Conservation (phyloP, 345 rosid species). For the Xanthoceras sorbifolium region DNA sequence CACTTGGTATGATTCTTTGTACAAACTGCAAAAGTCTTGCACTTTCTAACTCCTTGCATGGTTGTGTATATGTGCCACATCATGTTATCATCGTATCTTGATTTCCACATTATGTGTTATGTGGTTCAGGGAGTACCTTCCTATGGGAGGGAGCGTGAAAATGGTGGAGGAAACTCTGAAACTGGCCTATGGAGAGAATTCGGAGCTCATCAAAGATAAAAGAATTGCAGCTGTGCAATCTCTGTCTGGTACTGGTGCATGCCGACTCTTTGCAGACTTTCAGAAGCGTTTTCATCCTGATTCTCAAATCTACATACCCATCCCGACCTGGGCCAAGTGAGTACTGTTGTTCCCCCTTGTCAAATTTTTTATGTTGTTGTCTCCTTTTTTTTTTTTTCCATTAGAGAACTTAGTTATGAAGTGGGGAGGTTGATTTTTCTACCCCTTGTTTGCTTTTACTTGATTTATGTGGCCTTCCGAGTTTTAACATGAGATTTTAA, state of each 20-base stretch:
- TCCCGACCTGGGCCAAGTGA: conserved; percentile 97
- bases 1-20: neutral
- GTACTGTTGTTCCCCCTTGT: conserved; percentile 25
- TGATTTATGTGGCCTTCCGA: conserved; percentile 15
- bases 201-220: conserved; percentile 77
- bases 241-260: conserved; percentile 96
- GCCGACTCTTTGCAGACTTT: conserved; percentile 94
- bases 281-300: conserved; percentile 85
- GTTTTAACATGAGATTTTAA: conserved; percentile 26
- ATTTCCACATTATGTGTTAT: neutral
- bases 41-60: neutral
- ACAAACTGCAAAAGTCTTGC: neutral
- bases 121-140: conserved; percentile 87
- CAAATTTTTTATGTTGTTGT: conserved; percentile 1
- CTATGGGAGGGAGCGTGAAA: conserved; percentile 94
- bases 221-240: conserved; percentile 89
- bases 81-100: neutral
- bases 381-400: neutral
- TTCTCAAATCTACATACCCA: conserved; percentile 88
- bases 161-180: conserved; percentile 92
- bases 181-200: conserved; percentile 88
- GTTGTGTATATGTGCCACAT: neutral
- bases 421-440: neutral
- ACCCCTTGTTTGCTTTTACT: neutral
- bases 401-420: neutral